These are phyloP conservation scores for Suhomyces vadensis DNA, from an alignment of 805 yeast genomes.

Conservation along the genomic window DNA sequence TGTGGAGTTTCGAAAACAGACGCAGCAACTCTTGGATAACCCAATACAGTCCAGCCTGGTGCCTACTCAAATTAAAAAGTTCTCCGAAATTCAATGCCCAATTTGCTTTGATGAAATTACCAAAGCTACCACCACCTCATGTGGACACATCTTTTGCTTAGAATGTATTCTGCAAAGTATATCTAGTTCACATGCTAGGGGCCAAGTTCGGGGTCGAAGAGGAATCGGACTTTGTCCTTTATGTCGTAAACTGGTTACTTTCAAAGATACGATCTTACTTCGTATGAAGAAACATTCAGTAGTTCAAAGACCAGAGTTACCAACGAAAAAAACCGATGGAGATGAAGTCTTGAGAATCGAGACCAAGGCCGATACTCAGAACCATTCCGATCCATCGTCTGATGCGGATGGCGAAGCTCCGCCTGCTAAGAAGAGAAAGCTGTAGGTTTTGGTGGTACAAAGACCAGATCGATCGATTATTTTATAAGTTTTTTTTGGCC, in stretches of 20 bases:
- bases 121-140: slow-evolving; percentile 41
- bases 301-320: slow-evolving; percentile 16
- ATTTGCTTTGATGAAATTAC: slow-evolving; percentile 44
- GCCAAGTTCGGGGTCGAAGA: slow-evolving; percentile 37
- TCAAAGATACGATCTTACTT: slow-evolving; percentile 34
- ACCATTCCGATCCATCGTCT: neutral
- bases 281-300: slow-evolving; percentile 17
- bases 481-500: too few relatives aligned
- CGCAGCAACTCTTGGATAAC: slow-evolving; percentile 33
- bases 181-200: slow-evolving; percentile 42
- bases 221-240: slow-evolving; percentile 47
- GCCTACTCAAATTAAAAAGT: slow-evolving; percentile 26
- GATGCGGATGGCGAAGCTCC: neutral
- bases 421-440: slow-evolving; percentile 2
- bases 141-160: slow-evolving; percentile 46
- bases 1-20: slow-evolving; percentile 38
- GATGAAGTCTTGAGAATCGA: neutral
- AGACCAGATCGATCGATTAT: neutral
- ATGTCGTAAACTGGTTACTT: slow-evolving; percentile 40
- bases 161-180: slow-evolving; percentile 44
- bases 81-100: slow-evolving; percentile 43
- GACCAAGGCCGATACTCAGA: neutral
- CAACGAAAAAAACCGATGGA: slow-evolving; percentile 6
- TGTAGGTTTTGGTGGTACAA: too few relatives aligned
- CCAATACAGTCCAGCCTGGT: slow-evolving; percentile 21